Evolutionary conservation across 306 rosid species (phyloP), one percentile per base, ranked within the genome.

Genomic region (Trifolium pratense): DNA sequence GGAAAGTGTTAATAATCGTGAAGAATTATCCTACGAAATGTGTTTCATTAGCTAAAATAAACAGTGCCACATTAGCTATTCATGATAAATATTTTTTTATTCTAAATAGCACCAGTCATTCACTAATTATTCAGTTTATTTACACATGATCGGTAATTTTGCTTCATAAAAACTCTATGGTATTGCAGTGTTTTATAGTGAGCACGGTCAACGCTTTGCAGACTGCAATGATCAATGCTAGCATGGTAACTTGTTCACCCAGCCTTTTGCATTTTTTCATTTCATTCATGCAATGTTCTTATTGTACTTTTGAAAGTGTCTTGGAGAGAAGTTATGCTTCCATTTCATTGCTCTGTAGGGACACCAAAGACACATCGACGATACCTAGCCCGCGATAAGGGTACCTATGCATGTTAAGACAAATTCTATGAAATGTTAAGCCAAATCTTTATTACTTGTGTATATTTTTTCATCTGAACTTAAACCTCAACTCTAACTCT

Each of bases 221-320:
- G 80, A 94, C 98, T 18, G 96, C 98, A 80, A 94, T 94, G 97
- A 94, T 94, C 84, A 94, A 94, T 82, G 98, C 98, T 37, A 84
- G 91, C 91, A 88, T 91, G 97, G 97, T 94, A 81, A 84, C 75
- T 51, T 85, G 70, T 64, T 63, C 43, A 61, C 51, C 32, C 59
- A 32, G 15, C 23, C 42, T 69, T 66, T 74, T 39, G 37, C 31
- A 1, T 65, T 70, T 55, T 68, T 60, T 73, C 48, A 51, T 25
- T 75, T 66, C n/a, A n/a, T n/a, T n/a, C 53, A 64, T 37, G 74
- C 20, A 49, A 42, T 64, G 53, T 69, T 71, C 25, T 42, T 46
- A 18, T 48, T 55, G 23, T 20, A 71, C 48, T 75, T 57, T 12
- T 14, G 2, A 39, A 58, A 51, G 66, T 32, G 31, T 76, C 49